Percentiles rank a stretch among this genome's conserved stretches.
These are phyloP conservation scores for Monosporozyma unispora DNA, from an alignment of 805 yeast genomes.

Conservation along the genomic window DNA sequence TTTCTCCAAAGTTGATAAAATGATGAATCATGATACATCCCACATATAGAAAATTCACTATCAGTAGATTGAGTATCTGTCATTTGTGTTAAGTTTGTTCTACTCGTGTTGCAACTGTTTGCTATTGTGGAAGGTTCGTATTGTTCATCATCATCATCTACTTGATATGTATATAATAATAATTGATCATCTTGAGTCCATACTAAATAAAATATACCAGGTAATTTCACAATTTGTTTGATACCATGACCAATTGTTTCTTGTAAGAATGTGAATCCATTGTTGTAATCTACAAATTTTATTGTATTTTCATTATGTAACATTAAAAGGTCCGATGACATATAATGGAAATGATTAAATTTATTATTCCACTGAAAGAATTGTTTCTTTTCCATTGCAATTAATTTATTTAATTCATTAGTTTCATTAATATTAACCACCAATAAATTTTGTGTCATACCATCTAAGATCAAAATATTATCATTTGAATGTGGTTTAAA, in stretches of 20 bases:
- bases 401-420: conserved; percentile 7
- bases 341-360: conserved; percentile 13
- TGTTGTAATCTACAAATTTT: conserved; percentile 20
- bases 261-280: conserved; percentile 22
- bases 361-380: conserved; percentile 16
- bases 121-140: neutral
- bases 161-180: conserved; percentile 17
- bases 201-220: conserved; percentile 15
- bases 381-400: conserved; percentile 11
- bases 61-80: neutral
- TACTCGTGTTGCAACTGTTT: conserved; percentile 2
- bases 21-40: conserved; percentile 12
- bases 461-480: conserved; percentile 18
- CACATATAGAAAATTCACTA: conserved; percentile 16
- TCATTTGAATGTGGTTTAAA: conserved; percentile 10
- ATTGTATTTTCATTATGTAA: conserved; percentile 12
- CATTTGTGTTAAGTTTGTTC: neutral
- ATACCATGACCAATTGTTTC: conserved; percentile 18
- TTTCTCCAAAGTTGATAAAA: conserved; percentile 21
- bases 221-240: conserved; percentile 9
- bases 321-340: conserved; percentile 16
- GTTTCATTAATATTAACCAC: conserved; percentile 3
- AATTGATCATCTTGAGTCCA: conserved; percentile 16
- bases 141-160: conserved; percentile 15
- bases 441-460: conserved; percentile 10